Conservation (phyloP, 805 yeast species). For the Yueomyces sinensis region DNA sequence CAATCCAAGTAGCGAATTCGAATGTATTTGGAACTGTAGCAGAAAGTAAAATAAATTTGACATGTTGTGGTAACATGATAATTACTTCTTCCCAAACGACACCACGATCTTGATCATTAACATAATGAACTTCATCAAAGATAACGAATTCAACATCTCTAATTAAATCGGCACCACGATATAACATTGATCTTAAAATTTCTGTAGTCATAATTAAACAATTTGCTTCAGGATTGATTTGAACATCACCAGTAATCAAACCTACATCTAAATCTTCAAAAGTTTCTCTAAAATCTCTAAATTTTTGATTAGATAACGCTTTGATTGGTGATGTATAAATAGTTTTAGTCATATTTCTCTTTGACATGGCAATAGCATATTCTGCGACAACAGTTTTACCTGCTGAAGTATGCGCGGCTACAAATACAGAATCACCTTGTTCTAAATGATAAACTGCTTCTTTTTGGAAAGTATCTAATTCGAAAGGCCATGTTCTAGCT, state of each 20-base stretch:
- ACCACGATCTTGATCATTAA: constrained; percentile 92
- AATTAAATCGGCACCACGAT: constrained; percentile 90
- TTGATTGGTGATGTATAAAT: constrained; percentile 94
- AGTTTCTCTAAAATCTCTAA: constrained; percentile 71
- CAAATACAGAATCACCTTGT: constrained; percentile 96
- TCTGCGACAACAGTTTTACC: constrained; percentile 98
- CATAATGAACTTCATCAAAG: constrained; percentile 96
- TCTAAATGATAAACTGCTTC: constrained; percentile 95
- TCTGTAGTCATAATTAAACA: constrained; percentile 98
- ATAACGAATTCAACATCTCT: constrained; percentile 96
- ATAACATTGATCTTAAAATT: constrained; percentile 86
- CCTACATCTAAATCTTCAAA: constrained; percentile 84
- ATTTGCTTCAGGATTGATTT: constrained; percentile 90
- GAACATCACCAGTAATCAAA: constrained; percentile 93
- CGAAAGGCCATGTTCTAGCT: constrained; percentile 92
- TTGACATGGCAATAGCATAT: constrained; percentile 95
- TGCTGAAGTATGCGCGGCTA: constrained; percentile 98
- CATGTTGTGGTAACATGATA: constrained; percentile 94
- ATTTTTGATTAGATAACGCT: constrained; percentile 81
- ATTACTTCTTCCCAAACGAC: constrained; percentile 99
- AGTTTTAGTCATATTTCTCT: constrained; percentile 90
- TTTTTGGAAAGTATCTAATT: constrained; percentile 87
- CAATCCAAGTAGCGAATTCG: constrained; percentile 98
- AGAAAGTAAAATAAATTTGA: constrained; percentile 76
- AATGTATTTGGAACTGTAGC: constrained; percentile 98